These are phyloP conservation scores for Trichophyton schoenleinii DNA, from an alignment of 2,329 filamentous ascomycete genomes.

Conservation along the genomic window DNA sequence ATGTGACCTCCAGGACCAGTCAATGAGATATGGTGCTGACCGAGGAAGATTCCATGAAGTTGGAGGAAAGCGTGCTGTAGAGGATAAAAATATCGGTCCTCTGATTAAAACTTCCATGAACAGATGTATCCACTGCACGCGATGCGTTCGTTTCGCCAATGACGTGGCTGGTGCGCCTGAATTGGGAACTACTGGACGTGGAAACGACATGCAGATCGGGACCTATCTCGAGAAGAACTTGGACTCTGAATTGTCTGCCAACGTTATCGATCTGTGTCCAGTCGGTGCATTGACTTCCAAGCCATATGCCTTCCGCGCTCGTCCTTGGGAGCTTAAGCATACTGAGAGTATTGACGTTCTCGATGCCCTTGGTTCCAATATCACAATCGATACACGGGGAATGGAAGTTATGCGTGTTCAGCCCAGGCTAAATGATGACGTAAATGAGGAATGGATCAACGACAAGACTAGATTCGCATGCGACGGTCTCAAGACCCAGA, in stretches of 20 bases:
- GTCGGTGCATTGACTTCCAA: slow-evolving; percentile 94
- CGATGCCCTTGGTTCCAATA: slow-evolving; percentile 85
- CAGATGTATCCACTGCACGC: slow-evolving; percentile 96
- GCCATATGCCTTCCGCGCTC: slow-evolving; percentile 91
- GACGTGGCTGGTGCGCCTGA: slow-evolving; percentile 93
- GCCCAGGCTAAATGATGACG: slow-evolving; percentile 87
- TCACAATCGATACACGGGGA: slow-evolving; percentile 83
- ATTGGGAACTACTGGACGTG: slow-evolving; percentile 84
- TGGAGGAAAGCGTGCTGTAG: slow-evolving; percentile 88
- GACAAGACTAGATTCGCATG: slow-evolving; percentile 96
- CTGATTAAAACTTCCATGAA: slow-evolving; percentile 99
- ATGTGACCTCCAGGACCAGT: slow-evolving; percentile 98
- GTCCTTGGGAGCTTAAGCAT: slow-evolving; percentile 95
- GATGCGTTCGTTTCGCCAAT: slow-evolving; percentile 95
- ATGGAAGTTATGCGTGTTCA: slow-evolving; percentile 92
- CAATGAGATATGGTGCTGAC: slow-evolving; percentile 95
- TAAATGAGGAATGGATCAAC: slow-evolving; percentile 99
- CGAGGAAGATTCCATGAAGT: slow-evolving; percentile 94
- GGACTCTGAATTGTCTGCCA: slow-evolving; percentile 88
- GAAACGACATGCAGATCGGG: slow-evolving; percentile 94
- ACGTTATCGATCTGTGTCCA: slow-evolving; percentile 95
- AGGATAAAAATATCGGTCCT: slow-evolving; percentile 98
- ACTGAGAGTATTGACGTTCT: slow-evolving; percentile 92
- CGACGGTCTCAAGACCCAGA: slow-evolving; percentile 91
- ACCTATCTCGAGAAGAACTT: slow-evolving; percentile 93